Evolutionary conservation across 352 stramenopile genomes (phyloP), one percentile per base, ranked within the genome.

Genomic region (Plasmopara halstedii): DNA sequence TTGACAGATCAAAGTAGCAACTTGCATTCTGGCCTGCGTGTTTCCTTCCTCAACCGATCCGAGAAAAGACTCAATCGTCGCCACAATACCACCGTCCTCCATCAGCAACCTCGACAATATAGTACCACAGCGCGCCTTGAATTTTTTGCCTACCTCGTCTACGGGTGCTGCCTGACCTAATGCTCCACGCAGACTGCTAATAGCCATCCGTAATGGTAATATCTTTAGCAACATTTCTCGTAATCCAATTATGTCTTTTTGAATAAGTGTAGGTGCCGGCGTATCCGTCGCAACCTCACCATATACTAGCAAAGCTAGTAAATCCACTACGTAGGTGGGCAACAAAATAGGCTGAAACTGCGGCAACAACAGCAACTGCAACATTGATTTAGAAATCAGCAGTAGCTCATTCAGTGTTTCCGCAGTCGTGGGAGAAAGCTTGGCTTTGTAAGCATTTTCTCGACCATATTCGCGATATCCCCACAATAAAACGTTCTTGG

Each of bases 21-120:
- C 78, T 47, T 92, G 80, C 53, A 91, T 69, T 35, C 80, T 70
- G 26, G 83, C 83, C 56, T 90, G 83, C 1, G 83, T 91, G 52
- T 92, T 90, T 50, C 83, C 83, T 29, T 88, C 80, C 19, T 89
- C 78, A 19, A 94, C 80, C 0, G 61, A 56, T 19, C 72, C 65
- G 10, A 91, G 64, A 5, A 94, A 53, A 66, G 90, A 85, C 42
- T 94, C 83, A 42, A 94, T 85, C 3, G 79, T 88, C 9, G 78
- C 73, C 36, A 82, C 59, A 26, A 94, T 81, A 17, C 83, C 82
- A 17, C 80, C 79, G 15, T 81, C 55, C 38, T 83, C 50, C 65
- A 91, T 80, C 22, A 88, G 27, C 18, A 88, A 57, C 9, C 66
- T 55, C 4, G 77, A 77, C 15, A 94, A 44, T 8, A 85, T 60